Percentiles rank a stretch among this genome's conserved stretches.
These are phyloP conservation scores for Pseudogymnoascus pannorum DNA, from an alignment of 2,329 filamentous ascomycete species.

Conservation along the genomic window DNA sequence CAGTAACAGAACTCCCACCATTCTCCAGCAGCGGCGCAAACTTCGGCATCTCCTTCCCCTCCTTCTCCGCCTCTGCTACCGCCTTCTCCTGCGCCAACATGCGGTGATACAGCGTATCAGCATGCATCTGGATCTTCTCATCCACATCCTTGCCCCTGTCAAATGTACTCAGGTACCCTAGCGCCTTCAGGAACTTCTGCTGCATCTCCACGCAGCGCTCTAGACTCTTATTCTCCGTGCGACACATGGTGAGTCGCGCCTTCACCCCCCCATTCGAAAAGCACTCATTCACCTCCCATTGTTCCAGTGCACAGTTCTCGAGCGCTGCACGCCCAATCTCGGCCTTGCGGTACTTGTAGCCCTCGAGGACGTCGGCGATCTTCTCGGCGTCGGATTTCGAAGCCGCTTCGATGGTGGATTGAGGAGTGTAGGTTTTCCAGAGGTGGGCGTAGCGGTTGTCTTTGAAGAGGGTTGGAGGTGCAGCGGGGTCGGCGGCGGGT, in stretches of 20 bases:
- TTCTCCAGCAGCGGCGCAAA: constrained; percentile 56
- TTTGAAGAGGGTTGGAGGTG: constrained; percentile 49
- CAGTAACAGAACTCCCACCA: constrained; percentile 49
- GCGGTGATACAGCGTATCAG: constrained; percentile 80
- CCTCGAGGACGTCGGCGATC: constrained; percentile 70
- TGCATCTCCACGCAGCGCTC: constrained; percentile 88
- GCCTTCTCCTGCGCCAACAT: constrained; percentile 76
- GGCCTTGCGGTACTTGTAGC: constrained; percentile 74
- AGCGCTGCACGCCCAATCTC: constrained; percentile 73
- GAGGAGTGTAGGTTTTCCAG: constrained; percentile 84
- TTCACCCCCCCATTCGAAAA: constrained; percentile 64
- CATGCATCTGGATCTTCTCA: constrained; percentile 91
- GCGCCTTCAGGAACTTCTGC: constrained; percentile 77
- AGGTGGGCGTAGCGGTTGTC: constrained; percentile 76
- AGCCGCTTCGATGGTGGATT: constrained; percentile 59
- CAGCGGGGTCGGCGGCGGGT: constrained; percentile 13
- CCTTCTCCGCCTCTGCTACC: constrained; percentile 61
- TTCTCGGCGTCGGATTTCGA: constrained; percentile 72
- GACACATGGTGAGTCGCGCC: constrained; percentile 72
- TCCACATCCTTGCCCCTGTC: constrained; percentile 61
- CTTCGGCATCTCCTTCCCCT: constrained; percentile 49
- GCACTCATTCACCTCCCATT: constrained; percentile 75
- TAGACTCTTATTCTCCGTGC: constrained; percentile 66
- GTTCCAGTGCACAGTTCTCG: constrained; percentile 88
- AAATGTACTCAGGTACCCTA: constrained; percentile 72